phyloP scores from a whole-genome alignment of 1,284 basidiomycete species.

The Fomitopsis palustris region DNA sequence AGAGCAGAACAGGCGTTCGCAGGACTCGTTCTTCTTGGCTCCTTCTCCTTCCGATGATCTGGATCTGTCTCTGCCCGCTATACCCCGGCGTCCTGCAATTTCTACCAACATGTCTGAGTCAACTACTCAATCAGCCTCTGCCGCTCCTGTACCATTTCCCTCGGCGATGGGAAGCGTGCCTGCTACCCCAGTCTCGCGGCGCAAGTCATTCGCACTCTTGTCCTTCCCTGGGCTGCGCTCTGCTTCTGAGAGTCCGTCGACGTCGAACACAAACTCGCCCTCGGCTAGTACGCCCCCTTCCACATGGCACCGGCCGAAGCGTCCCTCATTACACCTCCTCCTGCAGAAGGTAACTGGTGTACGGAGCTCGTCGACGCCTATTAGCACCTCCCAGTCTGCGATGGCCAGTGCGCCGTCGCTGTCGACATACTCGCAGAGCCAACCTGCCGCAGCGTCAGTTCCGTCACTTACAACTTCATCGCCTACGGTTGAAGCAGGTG shows the following conservation, averaged over 20 bases:
- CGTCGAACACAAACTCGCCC: background rate
- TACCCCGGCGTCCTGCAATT: conserved; percentile 13
- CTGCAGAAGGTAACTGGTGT: conserved; percentile 33
- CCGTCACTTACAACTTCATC: conserved; percentile 38
- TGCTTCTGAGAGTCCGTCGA: conserved; percentile 8
- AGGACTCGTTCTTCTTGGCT: conserved; percentile 22
- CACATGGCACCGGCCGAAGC: conserved; percentile 25
- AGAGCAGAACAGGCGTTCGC: conserved; percentile 8
- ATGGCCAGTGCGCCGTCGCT: conserved; percentile 19
- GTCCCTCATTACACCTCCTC: conserved; percentile 34
- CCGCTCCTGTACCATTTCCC: conserved; percentile 35
- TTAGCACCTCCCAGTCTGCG: conserved; percentile 8
- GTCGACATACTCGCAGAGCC: conserved; percentile 20
- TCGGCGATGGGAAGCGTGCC: conserved; percentile 29
- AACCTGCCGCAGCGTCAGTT: conserved; percentile 6
- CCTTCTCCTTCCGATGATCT: conserved; percentile 18
- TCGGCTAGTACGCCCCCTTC: conserved; percentile 18
- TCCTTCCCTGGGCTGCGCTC: conserved; percentile 29
- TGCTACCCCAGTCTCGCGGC: conserved; percentile 29
- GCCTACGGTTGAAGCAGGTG: background rate
- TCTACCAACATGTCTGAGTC: background rate
- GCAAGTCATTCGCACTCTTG: conserved; percentile 37
- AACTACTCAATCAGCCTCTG: background rate
- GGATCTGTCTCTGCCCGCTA: conserved; percentile 25
- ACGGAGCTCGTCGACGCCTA: conserved; percentile 25